Evolutionary conservation across 164 flowering plant species (phyloP).

Genomic region (Umbellularia californica): DNA sequence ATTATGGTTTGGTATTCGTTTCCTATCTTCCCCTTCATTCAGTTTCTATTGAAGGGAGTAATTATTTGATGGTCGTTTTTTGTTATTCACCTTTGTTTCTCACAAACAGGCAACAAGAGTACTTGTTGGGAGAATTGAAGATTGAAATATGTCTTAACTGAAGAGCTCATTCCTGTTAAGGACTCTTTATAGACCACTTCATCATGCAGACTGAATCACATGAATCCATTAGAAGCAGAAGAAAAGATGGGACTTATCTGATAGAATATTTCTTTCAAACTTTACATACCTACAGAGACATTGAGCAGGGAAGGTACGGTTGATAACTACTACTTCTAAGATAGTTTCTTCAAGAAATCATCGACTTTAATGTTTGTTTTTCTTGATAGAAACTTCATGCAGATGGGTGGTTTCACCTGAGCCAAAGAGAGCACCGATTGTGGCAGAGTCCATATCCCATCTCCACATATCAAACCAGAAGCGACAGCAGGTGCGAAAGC

Average conservation of each 20-base stretch:
- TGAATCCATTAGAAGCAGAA: neutral
- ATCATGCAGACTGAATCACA: neutral
- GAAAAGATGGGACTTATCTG: neutral
- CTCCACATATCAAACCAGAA: constrained; percentile 60
- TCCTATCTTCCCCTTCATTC: no score
- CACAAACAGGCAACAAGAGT: no score
- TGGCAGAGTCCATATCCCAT: constrained; percentile 55
- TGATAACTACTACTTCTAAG: neutral
- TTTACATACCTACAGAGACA: neutral
- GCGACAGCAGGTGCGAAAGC: constrained; percentile 53
- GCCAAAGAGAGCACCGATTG: constrained; percentile 44
- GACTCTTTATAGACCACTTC: no score
- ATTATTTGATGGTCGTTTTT: no score
- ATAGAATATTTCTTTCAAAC: neutral
- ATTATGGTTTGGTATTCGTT: no score
- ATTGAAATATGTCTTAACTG: no score
- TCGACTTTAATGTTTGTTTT: constrained; percentile 32
- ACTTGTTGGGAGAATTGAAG: no score
- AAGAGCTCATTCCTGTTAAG: no score
- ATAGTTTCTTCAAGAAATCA: constrained; percentile 20
- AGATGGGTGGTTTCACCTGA: constrained; percentile 43
- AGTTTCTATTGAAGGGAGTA: no score
- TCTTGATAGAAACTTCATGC: constrained; percentile 50
- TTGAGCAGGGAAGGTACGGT: neutral
- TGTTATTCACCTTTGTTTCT: no score